Base-by-base conservation (phyloP, 129 eudicot genomes). In the Centella asiatica region DNA sequence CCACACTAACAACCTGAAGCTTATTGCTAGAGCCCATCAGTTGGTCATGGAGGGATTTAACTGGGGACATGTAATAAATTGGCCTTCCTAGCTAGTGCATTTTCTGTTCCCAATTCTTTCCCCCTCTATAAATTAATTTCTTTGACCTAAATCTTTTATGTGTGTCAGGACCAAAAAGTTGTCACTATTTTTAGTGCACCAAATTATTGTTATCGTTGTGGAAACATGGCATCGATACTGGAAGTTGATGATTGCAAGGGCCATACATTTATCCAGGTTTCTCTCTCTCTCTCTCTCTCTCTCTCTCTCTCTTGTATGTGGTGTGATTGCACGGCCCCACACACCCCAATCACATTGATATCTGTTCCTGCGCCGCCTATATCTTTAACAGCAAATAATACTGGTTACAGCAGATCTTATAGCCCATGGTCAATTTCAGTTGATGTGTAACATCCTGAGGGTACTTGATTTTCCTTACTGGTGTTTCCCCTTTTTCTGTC, bases 1-100 rank as follows among this genome's bases (percentile, higher is more conserved):
- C 74, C 98, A 90, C 72, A 81, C 89, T 51, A 90, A 90, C 82
- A 83, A 65, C 72, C 70, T 92, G 48, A 92, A 81, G 74, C 88
- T 92, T 58, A 92, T 92, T 72, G 90, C 95, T 31, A 76, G 95
- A 81, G 98, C 98, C 6, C 99, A 93, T 72, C 96, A 87, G 72
- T 83, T 87, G 69, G 99, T 93, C 66, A 93, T 93, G 99, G 96
- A 93, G 63, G 96, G 99, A 68, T 92, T 68, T 68, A 92, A 92
- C 72, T 92, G 95, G 98, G 88, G 85, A 60, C 97, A 86, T 68
- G 95, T 90, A 78, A 77, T 62, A 56, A 20, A 63, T 40, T 14
- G 15, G 18, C 28, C 50, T 13, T 4, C n/a, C 26, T 19, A 13
- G 20, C 51, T 6, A 18, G 71, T 48, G 27, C 26, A 24, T 31